Evolutionary conservation across 805 yeast genomes (phyloP), one percentile per base, ranked within the genome.

Genomic region (Myxozyma neglecta): DNA sequence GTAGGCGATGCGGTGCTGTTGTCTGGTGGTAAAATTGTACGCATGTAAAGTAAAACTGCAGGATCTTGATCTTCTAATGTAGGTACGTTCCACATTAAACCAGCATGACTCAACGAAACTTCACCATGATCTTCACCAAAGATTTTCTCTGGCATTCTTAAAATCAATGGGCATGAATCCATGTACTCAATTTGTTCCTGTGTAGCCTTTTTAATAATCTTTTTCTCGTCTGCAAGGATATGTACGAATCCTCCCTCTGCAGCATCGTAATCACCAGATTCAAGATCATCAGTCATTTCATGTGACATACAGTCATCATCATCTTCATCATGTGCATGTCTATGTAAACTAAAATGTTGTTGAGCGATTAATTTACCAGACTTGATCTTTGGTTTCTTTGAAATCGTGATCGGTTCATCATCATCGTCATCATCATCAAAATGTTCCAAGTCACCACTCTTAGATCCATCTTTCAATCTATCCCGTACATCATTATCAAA

Each of bases 91-190:
- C 96, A 89, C 63, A 86, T 72, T 53, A 91, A 76, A 0, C 97
- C 97, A 1, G 88, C 97, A 74, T 91, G 97, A 8, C 85, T 92
- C 0, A 90, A 96, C 10, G 86, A 78, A 32, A 82, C 80, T 59
- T 75, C 66, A 60, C 72, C 71, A 24, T 75, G 72, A 5, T 70
- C 69, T 39, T 74, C 76, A 24, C 63, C 64, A 42, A 68, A 62
- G 7, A 79, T 24, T 20, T 86, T 84, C 8, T 79, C 79, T 0
- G 94, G 94, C 39, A 90, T 68, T 59, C 77, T 75, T 68, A 83
- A 75, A 20, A 89, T 85, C 3, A 88, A 75, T 1, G 93, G 85
- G 70, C 96, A 87, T 6, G 76, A 72, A 58, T 85, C 80, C 34
- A 89, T 73, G 68, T 81, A 89, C 35, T 75, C 71, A 37, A 88